phyloP scores from a whole-genome alignment of 805 yeast genomes.

The Gaillardinia entomophila region DNA sequence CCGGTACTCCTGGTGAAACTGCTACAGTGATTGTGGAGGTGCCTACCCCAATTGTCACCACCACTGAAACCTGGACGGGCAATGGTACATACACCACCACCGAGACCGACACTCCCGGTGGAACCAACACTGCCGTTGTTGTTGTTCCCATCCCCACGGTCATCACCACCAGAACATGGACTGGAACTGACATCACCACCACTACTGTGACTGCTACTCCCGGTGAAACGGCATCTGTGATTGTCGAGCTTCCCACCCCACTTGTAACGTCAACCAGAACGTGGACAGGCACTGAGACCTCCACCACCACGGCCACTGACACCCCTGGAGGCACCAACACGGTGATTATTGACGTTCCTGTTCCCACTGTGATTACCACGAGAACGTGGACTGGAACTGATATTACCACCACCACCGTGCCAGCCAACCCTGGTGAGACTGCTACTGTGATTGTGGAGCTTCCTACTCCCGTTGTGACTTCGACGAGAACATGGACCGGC shows the following conservation, averaged over 20 bases:
- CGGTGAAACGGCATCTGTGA: not conserved
- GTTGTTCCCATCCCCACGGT: not conserved
- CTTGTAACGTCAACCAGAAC: not conserved
- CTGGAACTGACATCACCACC: not conserved
- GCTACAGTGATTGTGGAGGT: not conserved
- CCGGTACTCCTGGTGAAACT: not conserved
- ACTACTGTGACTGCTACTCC: not conserved
- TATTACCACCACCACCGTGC: conserved; percentile 4
- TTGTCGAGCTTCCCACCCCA: not conserved
- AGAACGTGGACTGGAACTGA: conserved; percentile 1
- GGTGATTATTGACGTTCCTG: conserved; percentile 3
- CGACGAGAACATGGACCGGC: conserved; percentile 5
- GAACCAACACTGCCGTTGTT: not conserved
- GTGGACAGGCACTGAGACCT: not conserved
- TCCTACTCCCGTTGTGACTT: conserved; percentile 2
- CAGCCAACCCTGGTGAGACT: not conserved
- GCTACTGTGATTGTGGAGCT: not conserved
- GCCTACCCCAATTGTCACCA: not conserved
- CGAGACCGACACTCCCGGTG: not conserved
- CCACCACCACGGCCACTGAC: not conserved
- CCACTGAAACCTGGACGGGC: not conserved
- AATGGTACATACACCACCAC: not conserved
- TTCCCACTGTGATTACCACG: conserved; percentile 3
- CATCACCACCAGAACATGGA: not conserved
- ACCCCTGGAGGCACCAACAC: not conserved